phyloP scores from a whole-genome alignment of 208 protist genomes.

The Spongospora subterranea region DNA sequence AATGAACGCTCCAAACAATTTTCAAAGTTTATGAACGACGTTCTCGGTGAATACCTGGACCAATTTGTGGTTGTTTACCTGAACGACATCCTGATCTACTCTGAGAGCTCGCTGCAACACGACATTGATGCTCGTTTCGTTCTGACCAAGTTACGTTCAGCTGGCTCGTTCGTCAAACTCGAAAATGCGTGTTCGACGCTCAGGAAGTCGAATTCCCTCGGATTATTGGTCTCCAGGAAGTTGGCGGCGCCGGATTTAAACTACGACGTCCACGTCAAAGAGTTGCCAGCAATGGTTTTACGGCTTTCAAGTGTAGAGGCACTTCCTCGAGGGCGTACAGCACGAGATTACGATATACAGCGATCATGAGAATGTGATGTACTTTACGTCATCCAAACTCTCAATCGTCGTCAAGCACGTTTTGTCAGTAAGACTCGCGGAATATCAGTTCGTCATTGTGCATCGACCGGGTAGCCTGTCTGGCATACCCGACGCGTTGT shows the following conservation, averaged over 20 bases:
- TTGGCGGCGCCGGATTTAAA: neutral
- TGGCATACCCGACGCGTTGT: neutral
- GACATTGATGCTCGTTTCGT: neutral
- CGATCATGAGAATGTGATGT: neutral
- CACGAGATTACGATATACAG: neutral
- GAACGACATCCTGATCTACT: conserved; percentile 36
- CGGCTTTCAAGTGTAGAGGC: neutral
- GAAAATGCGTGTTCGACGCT: conserved; percentile 12
- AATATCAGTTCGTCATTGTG: neutral
- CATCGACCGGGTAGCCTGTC: neutral
- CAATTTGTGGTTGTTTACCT: conserved; percentile 28
- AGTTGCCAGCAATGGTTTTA: neutral
- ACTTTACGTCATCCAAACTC: neutral
- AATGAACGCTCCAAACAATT: neutral
- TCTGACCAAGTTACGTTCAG: neutral
- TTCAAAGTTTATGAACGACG: conserved; percentile 23
- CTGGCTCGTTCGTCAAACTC: neutral
- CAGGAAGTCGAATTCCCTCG: conserved; percentile 7
- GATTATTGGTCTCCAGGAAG: neutral
- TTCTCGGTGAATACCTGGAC: neutral
- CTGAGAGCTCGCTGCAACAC: neutral
- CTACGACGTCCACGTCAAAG: neutral
- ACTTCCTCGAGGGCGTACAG: neutral
- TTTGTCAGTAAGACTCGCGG: neutral
- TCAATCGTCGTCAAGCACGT: neutral